Conservation (phyloP, 495 filamentous ascomycete species). For the Oidiodendron maius region DNA sequence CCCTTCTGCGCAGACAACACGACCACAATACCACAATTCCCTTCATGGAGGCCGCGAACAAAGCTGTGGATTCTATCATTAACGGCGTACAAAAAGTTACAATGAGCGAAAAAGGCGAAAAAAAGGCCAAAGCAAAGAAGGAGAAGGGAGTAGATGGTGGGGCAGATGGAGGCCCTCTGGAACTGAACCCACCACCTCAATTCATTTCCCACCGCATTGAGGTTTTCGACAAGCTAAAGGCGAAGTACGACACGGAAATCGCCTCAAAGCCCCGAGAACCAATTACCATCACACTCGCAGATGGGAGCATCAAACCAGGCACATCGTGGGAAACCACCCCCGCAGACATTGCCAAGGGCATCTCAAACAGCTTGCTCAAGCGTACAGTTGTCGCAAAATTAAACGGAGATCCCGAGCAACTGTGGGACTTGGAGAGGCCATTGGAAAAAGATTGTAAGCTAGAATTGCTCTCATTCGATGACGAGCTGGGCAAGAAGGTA, state of each 20-base stretch:
- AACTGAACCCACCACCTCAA: conserved; percentile 63
- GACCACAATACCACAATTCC: conserved; percentile 3
- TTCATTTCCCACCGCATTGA: conserved; percentile 78
- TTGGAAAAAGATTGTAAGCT: conserved; percentile 76
- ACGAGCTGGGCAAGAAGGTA: conserved; percentile 76
- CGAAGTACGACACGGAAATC: conserved; percentile 68
- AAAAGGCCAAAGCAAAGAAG: conserved; percentile 41
- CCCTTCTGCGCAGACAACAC: neutral
- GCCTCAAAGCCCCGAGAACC: conserved; percentile 57
- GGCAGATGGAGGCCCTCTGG: conserved; percentile 36
- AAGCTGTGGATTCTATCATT: conserved; percentile 26
- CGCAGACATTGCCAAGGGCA: conserved; percentile 55
- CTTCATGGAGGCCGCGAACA: conserved; percentile 24
- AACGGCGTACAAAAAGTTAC: conserved; percentile 44
- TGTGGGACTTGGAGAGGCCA: conserved; percentile 91
- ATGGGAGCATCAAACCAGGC: conserved; percentile 55
- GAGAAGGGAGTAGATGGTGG: conserved; percentile 38
- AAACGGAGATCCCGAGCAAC: conserved; percentile 53
- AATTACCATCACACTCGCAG: conserved; percentile 60
- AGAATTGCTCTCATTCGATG: conserved; percentile 74
- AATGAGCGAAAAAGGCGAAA: conserved; percentile 36
- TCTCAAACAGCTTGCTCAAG: conserved; percentile 66
- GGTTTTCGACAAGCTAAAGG: conserved; percentile 84
- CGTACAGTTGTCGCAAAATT: conserved; percentile 78
- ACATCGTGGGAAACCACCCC: conserved; percentile 71